These are phyloP conservation scores for Amoebophrya sp. DNA, from an alignment of 169 alveolate species.

Conservation along the genomic window DNA sequence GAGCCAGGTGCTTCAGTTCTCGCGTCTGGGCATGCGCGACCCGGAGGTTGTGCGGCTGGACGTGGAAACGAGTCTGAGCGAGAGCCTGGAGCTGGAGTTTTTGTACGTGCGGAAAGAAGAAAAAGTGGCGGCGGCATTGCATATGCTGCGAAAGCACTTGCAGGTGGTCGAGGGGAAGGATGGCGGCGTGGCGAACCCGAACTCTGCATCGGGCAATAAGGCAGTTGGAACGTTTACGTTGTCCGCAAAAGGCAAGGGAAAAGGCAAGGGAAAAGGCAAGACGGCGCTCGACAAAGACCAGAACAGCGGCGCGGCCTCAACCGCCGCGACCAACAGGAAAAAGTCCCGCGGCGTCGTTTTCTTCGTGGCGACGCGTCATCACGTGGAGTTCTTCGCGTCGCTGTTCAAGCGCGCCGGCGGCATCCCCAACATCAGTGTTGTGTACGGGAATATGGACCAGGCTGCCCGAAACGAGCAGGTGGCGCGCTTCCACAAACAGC, in stretches of 20 bases:
- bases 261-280: not conserved
- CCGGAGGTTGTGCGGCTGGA: slow-evolving; percentile 71
- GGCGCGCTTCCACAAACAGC: slow-evolving; percentile 16
- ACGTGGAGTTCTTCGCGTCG: slow-evolving; percentile 65
- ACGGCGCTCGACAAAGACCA: too few species aligned
- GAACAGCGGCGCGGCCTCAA: not conserved
- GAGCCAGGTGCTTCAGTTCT: slow-evolving; percentile 58
- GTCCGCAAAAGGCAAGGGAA: too few species aligned
- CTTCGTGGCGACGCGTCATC: slow-evolving; percentile 79
- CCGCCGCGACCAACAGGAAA: too few species aligned
- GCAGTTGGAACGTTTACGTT: too few species aligned
- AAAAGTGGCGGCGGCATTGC: not conserved
- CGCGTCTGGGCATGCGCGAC: slow-evolving; percentile 58
- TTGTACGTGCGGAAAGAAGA: slow-evolving; percentile 49
- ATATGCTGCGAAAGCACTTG: slow-evolving; percentile 41
- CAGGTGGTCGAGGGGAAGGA: slow-evolving; percentile 11
- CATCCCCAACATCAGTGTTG: slow-evolving; percentile 37
- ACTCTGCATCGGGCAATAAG: too few species aligned
- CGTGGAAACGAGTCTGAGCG: slow-evolving; percentile 60
- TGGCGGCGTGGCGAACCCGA: not conserved
- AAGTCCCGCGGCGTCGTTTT: slow-evolving; percentile 11
- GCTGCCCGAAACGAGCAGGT: slow-evolving; percentile 33
- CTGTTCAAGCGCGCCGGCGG: slow-evolving; percentile 37
- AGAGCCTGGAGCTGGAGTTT: slow-evolving; percentile 37
- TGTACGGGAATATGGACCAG: slow-evolving; percentile 79